Base-by-base conservation (phyloP, 73 alveolate genomes). In the Blepharisma japonicum region DNA sequence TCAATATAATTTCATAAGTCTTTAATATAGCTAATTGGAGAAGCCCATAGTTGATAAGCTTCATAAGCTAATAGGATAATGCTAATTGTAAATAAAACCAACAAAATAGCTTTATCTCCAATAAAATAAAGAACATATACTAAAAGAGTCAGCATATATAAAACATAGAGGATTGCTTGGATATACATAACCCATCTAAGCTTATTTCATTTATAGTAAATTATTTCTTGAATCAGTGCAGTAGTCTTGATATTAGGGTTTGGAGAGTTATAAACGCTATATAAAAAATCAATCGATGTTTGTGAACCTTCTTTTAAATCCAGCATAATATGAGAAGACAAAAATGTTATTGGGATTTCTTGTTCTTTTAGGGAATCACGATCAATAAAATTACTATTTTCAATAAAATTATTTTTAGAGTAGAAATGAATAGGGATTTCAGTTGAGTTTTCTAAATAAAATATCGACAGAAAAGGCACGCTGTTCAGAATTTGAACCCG, bases 1-100 rank as follows among this genome's bases (percentile, higher is more conserved):
- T 56, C 72, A 21, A 56, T 20, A 56, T 56, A 56, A 56, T 56
- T 56, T 38, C 72, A 56, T 7, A 20, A 8, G 45, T 56, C 72
- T 56, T 56, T 38, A 7, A 56, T 7, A 20, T 56, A 56, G 8
- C 18, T 38, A 8, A 8, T 6, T 20, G 45, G 45, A 56, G 7
- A 8, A 56, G 7, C 7, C 8, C 6, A 56, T 7, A 56, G 7
- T 56, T 56, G 72, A 7, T 7, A 9, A 9, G 46, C 72, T 56
- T 56, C 72, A 56, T 56, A 14, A 56, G 18, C 18, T 7, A 56
- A 56, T 7, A 56, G 20, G 6, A 56, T 9, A 20, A 7, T 6
- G 42, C 72, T 56, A 7, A 56, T 7, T 7, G 42, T 38, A 7
- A 56, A 20, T 9, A 38, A 38, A 8, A 8, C 7, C 47, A 56